Percentiles rank a stretch among this genome's conserved stretches.
phyloP scores from a whole-genome alignment of 2,329 filamentous ascomycete genomes.

The Cytospora leucostoma region DNA sequence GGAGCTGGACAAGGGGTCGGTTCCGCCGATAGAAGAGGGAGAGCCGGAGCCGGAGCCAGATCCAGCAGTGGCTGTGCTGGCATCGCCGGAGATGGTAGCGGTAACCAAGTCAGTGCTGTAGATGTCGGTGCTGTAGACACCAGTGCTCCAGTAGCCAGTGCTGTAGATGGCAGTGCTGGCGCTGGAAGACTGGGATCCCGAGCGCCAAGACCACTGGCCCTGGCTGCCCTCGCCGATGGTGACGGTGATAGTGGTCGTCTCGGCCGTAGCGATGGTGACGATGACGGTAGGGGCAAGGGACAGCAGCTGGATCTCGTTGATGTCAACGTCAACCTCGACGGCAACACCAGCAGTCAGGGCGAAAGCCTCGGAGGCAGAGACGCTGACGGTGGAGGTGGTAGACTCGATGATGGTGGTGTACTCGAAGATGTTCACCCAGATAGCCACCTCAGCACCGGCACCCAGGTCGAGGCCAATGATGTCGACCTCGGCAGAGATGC shows the following conservation, averaged over 20 bases:
- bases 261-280: slow-evolving; percentile 33
- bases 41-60: slow-evolving; percentile 19
- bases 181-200: slow-evolving; percentile 2
- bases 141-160: no score
- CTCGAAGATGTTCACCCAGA: slow-evolving; percentile 38
- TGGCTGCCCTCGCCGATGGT: slow-evolving; percentile 22
- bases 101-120: no score
- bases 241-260: slow-evolving; percentile 29
- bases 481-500: slow-evolving; percentile 31
- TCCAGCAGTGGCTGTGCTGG: neutral
- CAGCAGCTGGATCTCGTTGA: slow-evolving; percentile 30
- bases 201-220: slow-evolving; percentile 20
- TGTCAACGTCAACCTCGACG: slow-evolving; percentile 32
- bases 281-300: slow-evolving; percentile 34
- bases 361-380: slow-evolving; percentile 32
- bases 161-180: neutral
- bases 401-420: slow-evolving; percentile 33
- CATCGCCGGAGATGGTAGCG: no score
- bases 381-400: slow-evolving; percentile 20
- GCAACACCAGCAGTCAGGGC: slow-evolving; percentile 33
- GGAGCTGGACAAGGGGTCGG: slow-evolving; percentile 7
- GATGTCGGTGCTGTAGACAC: no score
- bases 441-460: slow-evolving; percentile 33
- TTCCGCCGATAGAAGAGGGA: neutral
- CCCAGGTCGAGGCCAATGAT: slow-evolving; percentile 32